phyloP scores from a whole-genome alignment of 2,329 filamentous ascomycete genomes.

The Sporothrix brunneoviolacea region DNA sequence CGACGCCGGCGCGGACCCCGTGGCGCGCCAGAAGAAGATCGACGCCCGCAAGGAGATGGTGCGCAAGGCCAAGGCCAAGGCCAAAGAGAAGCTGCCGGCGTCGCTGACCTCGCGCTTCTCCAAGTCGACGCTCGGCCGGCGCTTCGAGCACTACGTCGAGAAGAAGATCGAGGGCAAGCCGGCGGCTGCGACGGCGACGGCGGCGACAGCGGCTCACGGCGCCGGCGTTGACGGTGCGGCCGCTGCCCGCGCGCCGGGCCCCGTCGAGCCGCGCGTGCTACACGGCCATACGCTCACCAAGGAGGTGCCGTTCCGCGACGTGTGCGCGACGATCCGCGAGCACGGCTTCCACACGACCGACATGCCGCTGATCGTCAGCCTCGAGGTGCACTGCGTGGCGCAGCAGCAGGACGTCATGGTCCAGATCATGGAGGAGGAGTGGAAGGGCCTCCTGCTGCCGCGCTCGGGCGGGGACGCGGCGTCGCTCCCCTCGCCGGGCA shows the following conservation, averaged over 20 bases:
- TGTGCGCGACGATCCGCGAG: constrained; percentile 73
- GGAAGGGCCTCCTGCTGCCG: constrained; percentile 66
- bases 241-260: neutral
- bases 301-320: constrained; percentile 77
- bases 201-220: neutral
- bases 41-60: constrained; percentile 51
- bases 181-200: neutral
- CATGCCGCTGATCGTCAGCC: constrained; percentile 83
- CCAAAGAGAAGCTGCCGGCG: constrained; percentile 50
- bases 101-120: constrained; percentile 40
- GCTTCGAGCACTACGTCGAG: constrained; percentile 30
- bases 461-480: constrained; percentile 39
- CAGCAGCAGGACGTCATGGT: constrained; percentile 89
- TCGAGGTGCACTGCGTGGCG: constrained; percentile 79
- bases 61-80: constrained; percentile 59
- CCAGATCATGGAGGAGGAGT: constrained; percentile 79
- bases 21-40: constrained; percentile 2
- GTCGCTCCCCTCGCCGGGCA: constrained; percentile 59
- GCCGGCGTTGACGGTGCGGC: neutral
- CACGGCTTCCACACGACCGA: constrained; percentile 69
- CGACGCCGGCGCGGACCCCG: constrained; percentile 36
- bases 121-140: constrained; percentile 42
- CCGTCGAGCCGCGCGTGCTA: constrained; percentile 65
- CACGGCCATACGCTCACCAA: constrained; percentile 90
- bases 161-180: constrained; percentile 21